Percentiles rank a stretch among this genome's conserved stretches.
Evolutionary conservation across 257 asterid species (phyloP).

Genomic region (Ehretia macrophylla): DNA sequence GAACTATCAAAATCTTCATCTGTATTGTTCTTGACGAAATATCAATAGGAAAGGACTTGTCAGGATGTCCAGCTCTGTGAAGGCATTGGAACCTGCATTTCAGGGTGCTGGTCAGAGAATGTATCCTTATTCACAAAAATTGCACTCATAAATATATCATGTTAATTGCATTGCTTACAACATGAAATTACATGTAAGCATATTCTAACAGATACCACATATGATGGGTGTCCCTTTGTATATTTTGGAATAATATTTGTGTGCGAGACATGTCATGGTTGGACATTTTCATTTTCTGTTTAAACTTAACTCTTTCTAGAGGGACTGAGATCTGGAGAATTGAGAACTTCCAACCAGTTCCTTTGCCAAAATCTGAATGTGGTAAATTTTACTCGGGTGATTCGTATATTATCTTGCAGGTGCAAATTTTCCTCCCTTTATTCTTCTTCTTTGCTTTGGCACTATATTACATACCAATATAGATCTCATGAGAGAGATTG

Average conservation of each 20-base stretch:
- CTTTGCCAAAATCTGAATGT: constrained; percentile 72
- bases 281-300: constrained; percentile 19
- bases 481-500: neutral
- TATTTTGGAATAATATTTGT: constrained; percentile 1
- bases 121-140: constrained; percentile 53
- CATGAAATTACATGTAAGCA: neutral
- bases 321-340: constrained; percentile 97
- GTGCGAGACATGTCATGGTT: constrained; percentile 1
- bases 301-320: constrained; percentile 46
- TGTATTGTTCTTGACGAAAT: constrained; percentile 4
- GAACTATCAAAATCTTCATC: neutral
- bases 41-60: constrained; percentile 20
- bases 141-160: constrained; percentile 5
- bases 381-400: constrained; percentile 96
- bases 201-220: neutral
- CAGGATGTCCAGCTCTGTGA: constrained; percentile 60
- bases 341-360: constrained; percentile 90
- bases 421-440: constrained; percentile 10
- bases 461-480: neutral
- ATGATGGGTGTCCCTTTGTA: neutral
- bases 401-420: constrained; percentile 90
- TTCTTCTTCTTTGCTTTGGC: neutral
- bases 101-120: constrained; percentile 86
- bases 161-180: neutral
- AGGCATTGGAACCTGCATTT: constrained; percentile 88